These are phyloP conservation scores for Musa acuminata DNA, from an alignment of 176 grass and related monocot genomes.

Conservation along the genomic window DNA sequence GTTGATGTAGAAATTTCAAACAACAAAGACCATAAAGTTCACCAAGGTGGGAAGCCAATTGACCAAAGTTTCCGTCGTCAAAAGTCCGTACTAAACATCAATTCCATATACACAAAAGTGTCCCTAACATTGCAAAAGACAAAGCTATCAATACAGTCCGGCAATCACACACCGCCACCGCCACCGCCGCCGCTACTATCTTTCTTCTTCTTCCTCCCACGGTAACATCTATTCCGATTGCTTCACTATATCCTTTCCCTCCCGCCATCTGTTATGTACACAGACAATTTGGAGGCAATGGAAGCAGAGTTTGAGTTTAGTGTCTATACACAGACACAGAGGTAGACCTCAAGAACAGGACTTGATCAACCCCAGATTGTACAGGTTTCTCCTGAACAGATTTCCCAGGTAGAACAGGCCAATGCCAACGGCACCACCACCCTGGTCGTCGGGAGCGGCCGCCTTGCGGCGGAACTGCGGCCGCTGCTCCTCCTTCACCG, in stretches of 20 bases:
- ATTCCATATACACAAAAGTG: background rate
- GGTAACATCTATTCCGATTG: background rate
- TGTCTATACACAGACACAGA: background rate
- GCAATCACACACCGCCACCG: background rate
- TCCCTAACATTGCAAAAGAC: background rate
- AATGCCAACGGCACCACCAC: background rate
- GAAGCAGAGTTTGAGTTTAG: background rate
- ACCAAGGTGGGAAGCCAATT: background rate
- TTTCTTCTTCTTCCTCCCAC: background rate
- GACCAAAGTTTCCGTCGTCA: background rate
- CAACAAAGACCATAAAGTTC: background rate
- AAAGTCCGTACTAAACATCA: background rate
- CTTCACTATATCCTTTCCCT: background rate
- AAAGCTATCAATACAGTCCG: background rate
- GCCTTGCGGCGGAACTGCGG: background rate
- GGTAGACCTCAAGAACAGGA: background rate
- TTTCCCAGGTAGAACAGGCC: background rate
- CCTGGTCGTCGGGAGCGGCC: background rate
- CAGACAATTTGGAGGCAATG: background rate
- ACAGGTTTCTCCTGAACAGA: constrained; percentile 5
- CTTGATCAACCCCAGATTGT: background rate
- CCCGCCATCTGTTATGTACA: background rate
- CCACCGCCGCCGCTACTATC: background rate
- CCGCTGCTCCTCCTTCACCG: constrained; percentile 16
- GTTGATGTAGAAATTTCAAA: too few species aligned